Base-by-base conservation (phyloP, 768 basidiomycete species). In the Trametes coccinea region DNA sequence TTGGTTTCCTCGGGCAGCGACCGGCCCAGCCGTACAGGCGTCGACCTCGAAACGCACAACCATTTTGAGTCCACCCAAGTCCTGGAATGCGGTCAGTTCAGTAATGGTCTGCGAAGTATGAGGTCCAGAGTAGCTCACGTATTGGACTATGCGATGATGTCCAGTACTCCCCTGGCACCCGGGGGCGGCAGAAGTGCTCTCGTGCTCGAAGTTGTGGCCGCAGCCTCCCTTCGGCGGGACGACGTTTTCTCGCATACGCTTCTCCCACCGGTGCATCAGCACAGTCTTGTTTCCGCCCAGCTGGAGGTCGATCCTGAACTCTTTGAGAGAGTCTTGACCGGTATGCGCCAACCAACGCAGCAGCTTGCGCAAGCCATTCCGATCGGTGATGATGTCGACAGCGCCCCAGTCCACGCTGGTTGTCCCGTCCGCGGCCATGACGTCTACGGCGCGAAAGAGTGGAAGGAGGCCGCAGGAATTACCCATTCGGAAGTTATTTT, bases 281-380 rank as follows among this genome's bases (percentile, higher is more conserved):
- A 89, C 74, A 0, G 90, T 90, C 56, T 75, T 77, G 16, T 67
- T 66, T 0, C 89, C 88, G 0, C 78, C 80, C 16, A 89, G 75
- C 69, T 92, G 84, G 3, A 85, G 62, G 58, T 93, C 89, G 63
- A 93, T 88, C 17, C 90, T 77, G 67, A 92, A 93, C n/a, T 67
- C 62, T 9, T 72, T 73, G 29, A 73, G 75, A 16, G 68, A 70
- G 27, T 64, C 62, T 7, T 56, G 51, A 14, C 44, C 60, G 16
- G 52, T 44, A 14, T 66, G 50, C 17, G 67, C 66, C n/a, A 81
- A 76, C 85, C 84, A 88, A 29, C 84, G 77, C 22, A 85, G 67
- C 43, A 91, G 73, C 70, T 88, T 89, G 29, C 88, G 79, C 16
- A 90, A 73, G 29, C 77, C 78, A 66, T 89, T 90, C 31, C 90